Percentiles rank a stretch among this genome's conserved stretches.
Evolutionary conservation across 192 early-diverging fungal genomes (phyloP).

Genomic region (Coemansia brasiliensis): DNA sequence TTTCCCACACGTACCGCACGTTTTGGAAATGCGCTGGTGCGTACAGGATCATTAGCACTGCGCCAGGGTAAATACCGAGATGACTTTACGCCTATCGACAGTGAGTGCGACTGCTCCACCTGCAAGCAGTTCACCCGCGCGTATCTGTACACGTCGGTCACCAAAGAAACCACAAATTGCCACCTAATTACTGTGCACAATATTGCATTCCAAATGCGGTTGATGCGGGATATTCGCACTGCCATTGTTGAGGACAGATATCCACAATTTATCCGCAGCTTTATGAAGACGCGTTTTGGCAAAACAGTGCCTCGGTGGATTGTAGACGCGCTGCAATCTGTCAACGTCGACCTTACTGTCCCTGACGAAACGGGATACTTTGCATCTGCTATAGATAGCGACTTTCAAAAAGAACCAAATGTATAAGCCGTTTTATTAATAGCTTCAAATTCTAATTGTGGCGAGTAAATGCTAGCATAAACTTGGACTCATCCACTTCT

Average conservation of each 20-base stretch:
- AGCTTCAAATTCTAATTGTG: constrained; percentile 4
- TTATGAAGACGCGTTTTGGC: constrained; percentile 67
- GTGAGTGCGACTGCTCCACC: constrained; percentile 72
- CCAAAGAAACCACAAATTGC: constrained; percentile 77
- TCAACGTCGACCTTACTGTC: constrained; percentile 62
- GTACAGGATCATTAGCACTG: constrained; percentile 67
- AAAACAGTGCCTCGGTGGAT: constrained; percentile 70
- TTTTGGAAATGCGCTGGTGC: constrained; percentile 82
- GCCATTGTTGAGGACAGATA: constrained; percentile 69
- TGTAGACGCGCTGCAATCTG: constrained; percentile 69
- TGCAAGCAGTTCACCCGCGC: constrained; percentile 75
- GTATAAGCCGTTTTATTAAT: constrained; percentile 1
- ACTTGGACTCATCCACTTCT: constrained; percentile 71
- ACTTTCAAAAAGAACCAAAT: constrained; percentile 47
- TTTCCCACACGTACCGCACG: constrained; percentile 87
- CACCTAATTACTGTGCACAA: constrained; percentile 84
- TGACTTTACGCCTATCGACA: constrained; percentile 73
- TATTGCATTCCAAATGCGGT: constrained; percentile 78
- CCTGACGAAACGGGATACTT: constrained; percentile 32
- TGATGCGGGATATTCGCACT: constrained; percentile 76
- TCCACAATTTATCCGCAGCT: constrained; percentile 68
- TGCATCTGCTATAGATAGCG: constrained; percentile 28
- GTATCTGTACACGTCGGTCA: constrained; percentile 67
- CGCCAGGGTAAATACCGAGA: constrained; percentile 61
- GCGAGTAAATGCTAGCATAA: constrained; percentile 65